Percentiles rank a stretch among this genome's conserved stretches.
These are phyloP conservation scores for Candida palmyrensis DNA, from an alignment of 805 yeast species.

Conservation along the genomic window DNA sequence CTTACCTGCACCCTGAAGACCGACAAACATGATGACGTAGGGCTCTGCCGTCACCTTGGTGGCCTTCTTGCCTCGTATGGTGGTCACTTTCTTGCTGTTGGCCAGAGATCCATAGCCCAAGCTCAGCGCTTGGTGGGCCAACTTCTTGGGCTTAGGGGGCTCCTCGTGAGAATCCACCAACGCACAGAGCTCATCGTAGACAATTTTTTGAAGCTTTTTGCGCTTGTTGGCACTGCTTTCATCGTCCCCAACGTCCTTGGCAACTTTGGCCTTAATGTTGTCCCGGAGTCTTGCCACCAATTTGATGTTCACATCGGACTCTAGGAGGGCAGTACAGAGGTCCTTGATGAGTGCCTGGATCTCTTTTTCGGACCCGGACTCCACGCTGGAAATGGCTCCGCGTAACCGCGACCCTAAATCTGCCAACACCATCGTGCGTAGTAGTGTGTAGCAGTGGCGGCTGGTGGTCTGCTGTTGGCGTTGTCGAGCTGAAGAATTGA, in stretches of 20 bases:
- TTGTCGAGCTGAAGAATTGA: too few relatives aligned
- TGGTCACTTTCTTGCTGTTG: constrained; percentile 13
- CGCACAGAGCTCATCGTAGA: constrained; percentile 85
- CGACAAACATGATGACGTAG: constrained; percentile 93
- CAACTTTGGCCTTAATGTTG: constrained; percentile 46
- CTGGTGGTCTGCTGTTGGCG: too few relatives aligned
- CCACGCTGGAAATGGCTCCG: constrained; percentile 38
- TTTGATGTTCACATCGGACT: constrained; percentile 89
- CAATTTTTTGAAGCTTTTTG: constrained; percentile 84
- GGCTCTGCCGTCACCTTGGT: constrained; percentile 16
- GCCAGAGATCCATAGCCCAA: too few relatives aligned
- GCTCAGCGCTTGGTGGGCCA: constrained; percentile 26
- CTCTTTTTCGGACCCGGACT: constrained; percentile 36
- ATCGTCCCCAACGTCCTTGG: constrained; percentile 47
- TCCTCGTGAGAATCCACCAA: constrained; percentile 70
- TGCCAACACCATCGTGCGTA: constrained; percentile 44
- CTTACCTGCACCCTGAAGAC: constrained; percentile 98
- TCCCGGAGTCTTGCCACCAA: constrained; percentile 75
- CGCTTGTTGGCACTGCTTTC: constrained; percentile 60
- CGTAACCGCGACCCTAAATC: constrained; percentile 41
- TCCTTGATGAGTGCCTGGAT: constrained; percentile 65
- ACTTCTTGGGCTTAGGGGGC: constrained; percentile 80
- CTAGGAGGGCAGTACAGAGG: constrained; percentile 83
- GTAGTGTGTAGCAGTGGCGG: too few relatives aligned
- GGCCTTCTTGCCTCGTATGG: constrained; percentile 15